Evolutionary conservation across 1,284 basidiomycete species (phyloP).

Genomic region (Sporisorium sorghi): DNA sequence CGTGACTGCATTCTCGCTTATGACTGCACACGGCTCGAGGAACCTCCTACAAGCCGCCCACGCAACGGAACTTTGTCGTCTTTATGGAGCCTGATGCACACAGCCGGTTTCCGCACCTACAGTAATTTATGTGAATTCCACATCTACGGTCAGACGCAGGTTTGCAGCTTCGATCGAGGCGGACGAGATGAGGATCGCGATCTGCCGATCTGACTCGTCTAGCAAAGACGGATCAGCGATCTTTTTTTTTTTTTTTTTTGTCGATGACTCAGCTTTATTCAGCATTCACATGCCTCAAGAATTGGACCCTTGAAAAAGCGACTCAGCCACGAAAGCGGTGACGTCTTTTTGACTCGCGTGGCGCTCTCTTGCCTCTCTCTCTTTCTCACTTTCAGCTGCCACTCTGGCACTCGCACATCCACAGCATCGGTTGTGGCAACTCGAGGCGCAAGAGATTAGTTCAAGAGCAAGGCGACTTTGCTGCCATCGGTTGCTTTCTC

Average conservation of each 20-base stretch:
- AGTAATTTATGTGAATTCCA: too few relatives aligned
- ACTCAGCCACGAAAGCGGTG: conserved; percentile 21
- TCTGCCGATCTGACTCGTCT: neutral
- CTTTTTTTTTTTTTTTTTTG: too few relatives aligned
- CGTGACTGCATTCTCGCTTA: too few relatives aligned
- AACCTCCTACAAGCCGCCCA: too few relatives aligned
- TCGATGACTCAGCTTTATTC: conserved; percentile 46
- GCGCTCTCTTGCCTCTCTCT: neutral
- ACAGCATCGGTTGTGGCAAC: neutral
- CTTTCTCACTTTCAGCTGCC: conserved; percentile 19
- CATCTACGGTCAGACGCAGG: too few relatives aligned
- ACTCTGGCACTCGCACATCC: neutral
- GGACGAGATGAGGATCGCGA: neutral
- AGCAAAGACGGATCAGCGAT: neutral
- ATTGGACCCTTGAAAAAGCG: conserved; percentile 5
- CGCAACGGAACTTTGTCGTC: too few relatives aligned
- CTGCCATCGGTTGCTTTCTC: neutral
- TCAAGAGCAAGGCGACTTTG: neutral
- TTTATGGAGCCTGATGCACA: too few relatives aligned
- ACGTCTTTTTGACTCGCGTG: conserved; percentile 10
- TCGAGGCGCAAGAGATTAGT: neutral
- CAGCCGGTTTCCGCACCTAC: too few relatives aligned
- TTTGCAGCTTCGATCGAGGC: neutral
- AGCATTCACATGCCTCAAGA: conserved; percentile 43
- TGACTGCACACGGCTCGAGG: too few relatives aligned